Evolutionary conservation across 768 basidiomycete genomes (phyloP).

Genomic region (Cystofilobasidium bisporidii): DNA sequence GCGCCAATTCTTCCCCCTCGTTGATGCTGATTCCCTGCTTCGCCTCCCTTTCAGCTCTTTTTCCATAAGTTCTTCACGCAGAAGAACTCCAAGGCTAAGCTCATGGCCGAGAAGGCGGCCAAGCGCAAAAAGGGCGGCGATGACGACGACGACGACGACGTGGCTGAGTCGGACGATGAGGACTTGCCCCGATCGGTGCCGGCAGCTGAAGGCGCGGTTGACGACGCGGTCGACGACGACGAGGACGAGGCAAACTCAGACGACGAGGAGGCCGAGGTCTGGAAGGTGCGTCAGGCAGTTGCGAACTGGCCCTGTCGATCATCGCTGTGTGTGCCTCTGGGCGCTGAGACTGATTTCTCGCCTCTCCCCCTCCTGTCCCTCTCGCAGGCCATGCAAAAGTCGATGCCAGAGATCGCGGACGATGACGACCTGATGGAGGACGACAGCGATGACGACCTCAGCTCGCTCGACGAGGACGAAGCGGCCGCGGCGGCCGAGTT

Average conservation of each 20-base stretch:
- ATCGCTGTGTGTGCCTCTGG: too few relatives aligned
- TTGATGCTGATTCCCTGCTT: slow-evolving; percentile 14
- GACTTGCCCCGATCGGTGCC: slow-evolving; percentile 28
- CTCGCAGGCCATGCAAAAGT: slow-evolving; percentile 74
- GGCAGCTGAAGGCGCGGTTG: slow-evolving; percentile 42
- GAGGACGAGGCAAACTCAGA: slow-evolving; percentile 34
- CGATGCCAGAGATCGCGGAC: slow-evolving; percentile 56
- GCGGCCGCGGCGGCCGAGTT: slow-evolving; percentile 28
- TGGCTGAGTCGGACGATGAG: slow-evolving; percentile 30
- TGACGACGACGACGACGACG: slow-evolving; percentile 36
- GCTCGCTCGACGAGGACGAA: slow-evolving; percentile 26
- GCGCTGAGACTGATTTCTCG: neutral
- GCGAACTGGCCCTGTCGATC: too few relatives aligned
- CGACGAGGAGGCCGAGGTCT: slow-evolving; percentile 50
- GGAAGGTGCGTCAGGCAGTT: slow-evolving; percentile 58
- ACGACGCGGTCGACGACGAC: slow-evolving; percentile 36
- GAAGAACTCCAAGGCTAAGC: slow-evolving; percentile 52
- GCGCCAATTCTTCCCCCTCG: neutral
- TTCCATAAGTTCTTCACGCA: slow-evolving; percentile 80
- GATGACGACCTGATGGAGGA: slow-evolving; percentile 38
- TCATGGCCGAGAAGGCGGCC: slow-evolving; percentile 47
- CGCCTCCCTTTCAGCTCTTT: slow-evolving; percentile 53
- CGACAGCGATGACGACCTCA: slow-evolving; percentile 32
- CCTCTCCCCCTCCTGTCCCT: neutral
- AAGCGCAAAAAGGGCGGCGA: slow-evolving; percentile 45